Conservation (phyloP, 2,329 filamentous ascomycete genomes). For the Blastomyces silverae region DNA sequence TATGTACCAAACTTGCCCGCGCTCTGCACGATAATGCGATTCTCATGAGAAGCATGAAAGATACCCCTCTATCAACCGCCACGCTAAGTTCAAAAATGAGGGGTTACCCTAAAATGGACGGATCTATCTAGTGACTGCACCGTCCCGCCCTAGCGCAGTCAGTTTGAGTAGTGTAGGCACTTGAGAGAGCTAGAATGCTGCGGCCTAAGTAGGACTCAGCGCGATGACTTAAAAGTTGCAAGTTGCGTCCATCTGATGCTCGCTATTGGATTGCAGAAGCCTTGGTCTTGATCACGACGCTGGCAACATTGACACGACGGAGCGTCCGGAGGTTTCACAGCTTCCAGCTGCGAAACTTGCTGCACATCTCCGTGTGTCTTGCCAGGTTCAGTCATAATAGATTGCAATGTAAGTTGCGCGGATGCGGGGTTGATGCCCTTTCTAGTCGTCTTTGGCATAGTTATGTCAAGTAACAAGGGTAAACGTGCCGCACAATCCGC, state of each 20-base stretch:
- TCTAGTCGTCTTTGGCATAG: too few relatives aligned
- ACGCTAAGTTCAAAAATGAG: neutral
- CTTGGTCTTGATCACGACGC: neutral
- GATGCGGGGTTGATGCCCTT: neutral
- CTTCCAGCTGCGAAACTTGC: neutral
- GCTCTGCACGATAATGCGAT: neutral
- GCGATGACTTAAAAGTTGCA: neutral
- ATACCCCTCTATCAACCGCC: neutral
- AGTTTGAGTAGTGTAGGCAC: neutral
- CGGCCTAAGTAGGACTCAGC: neutral
- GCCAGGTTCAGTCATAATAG: neutral
- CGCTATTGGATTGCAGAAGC: too few relatives aligned
- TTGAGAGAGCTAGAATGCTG: neutral
- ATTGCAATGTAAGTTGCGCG: neutral
- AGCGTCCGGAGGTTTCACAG: neutral
- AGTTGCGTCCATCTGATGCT: neutral
- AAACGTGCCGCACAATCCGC: too few relatives aligned
- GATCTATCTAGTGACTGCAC: neutral
- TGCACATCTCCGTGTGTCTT: neutral
- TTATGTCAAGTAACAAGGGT: too few relatives aligned
- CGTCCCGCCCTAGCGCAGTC: neutral
- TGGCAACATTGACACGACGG: neutral
- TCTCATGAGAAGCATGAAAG: too few relatives aligned
- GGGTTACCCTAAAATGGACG: neutral
- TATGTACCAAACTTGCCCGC: neutral